These are phyloP conservation scores for Eragrostis tef DNA, from an alignment of 202 grass and related monocot species.

Conservation along the genomic window DNA sequence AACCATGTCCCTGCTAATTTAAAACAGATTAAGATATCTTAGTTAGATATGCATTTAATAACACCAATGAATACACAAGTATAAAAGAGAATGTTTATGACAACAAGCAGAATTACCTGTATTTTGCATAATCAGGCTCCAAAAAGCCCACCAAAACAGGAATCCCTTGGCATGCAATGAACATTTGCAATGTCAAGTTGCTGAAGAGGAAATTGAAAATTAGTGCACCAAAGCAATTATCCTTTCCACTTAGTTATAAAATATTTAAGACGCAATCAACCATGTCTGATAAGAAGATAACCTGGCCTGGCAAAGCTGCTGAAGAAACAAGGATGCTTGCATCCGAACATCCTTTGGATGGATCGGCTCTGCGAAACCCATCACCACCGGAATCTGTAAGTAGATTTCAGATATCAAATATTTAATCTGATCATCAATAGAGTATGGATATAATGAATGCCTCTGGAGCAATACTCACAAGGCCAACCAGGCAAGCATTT, in stretches of 20 bases:
- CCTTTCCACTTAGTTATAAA: conserved; percentile 1
- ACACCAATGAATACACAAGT: background rate
- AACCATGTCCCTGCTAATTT: conserved; percentile 89
- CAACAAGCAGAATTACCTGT: conserved; percentile 56
- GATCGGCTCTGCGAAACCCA: conserved; percentile 79
- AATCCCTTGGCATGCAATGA: conserved; percentile 94
- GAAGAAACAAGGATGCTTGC: conserved; percentile 93
- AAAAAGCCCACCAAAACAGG: conserved; percentile 96
- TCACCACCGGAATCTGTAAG: conserved; percentile 88
- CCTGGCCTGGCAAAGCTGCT: conserved; percentile 98
- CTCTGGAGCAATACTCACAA: conserved; percentile 63
- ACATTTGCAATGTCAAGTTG: conserved; percentile 97
- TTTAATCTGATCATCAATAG: conserved; percentile 18
- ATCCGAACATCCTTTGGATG: conserved; percentile 82
- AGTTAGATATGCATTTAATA: conserved; percentile 43
- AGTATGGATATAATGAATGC: conserved; percentile 49
- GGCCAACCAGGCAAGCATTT: conserved; percentile 98
- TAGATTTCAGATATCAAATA: conserved; percentile 43
- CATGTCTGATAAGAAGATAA: conserved; percentile 44
- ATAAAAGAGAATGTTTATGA: conserved; percentile 35
- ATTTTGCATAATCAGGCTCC: conserved; percentile 98
- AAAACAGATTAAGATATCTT: conserved; percentile 27
- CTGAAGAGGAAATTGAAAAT: conserved; percentile 60
- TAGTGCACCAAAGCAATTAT: conserved; percentile 34
- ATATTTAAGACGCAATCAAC: conserved; percentile 37